Base-by-base conservation (phyloP, 2,329 filamentous ascomycete genomes). In the Coniochaeta ligniaria region DNA sequence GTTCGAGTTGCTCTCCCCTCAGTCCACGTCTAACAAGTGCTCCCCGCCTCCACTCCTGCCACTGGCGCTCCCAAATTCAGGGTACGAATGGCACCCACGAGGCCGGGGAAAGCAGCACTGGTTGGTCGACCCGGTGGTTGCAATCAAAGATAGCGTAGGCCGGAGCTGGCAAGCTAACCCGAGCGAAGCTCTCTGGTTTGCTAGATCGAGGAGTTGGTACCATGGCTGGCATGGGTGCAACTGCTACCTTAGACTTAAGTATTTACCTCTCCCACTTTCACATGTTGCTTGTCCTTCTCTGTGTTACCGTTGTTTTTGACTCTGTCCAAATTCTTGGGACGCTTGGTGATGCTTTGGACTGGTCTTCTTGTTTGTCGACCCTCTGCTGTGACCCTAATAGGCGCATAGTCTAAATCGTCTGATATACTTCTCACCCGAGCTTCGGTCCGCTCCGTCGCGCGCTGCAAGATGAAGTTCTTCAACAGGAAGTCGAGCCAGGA, bases 381-480 rank as follows among this genome's bases (percentile, higher is more conserved):
- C 31, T 36, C 7, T n/a, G 31, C 31, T 57, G 54, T 20, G 54
- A 20, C 28, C n/a, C 17, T 35, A 9, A 24, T 57, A 38, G 17
- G 2, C 33, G 38, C 17, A 22, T 57, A n/a, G n/a, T n/a, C n/a
- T n/a, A 57, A 35, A 6, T 22, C 20, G 31, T 14, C 35, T 3
- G 26, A 24, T 24, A 57, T 16, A 47, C 43, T 47, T 47, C 24
- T 52, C 47, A 52, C 24, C 8, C 47, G 14, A 52, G 26, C 22
- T 52, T 28, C 47, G 47, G 47, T 17, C 47, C 47, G 24, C 22
- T 26, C 47, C 47, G 47, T 52, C 22, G 16, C 47, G 31, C 47
- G 6, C 22, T 47, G n/a, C 43, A 57, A 36, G 16, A 57, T 57
- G 54, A 57, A 57, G 31, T 38, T 57, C 54, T 57, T 57, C 54